These are phyloP conservation scores for Monosporozyma unispora DNA, from an alignment of 805 yeast genomes.

Conservation along the genomic window DNA sequence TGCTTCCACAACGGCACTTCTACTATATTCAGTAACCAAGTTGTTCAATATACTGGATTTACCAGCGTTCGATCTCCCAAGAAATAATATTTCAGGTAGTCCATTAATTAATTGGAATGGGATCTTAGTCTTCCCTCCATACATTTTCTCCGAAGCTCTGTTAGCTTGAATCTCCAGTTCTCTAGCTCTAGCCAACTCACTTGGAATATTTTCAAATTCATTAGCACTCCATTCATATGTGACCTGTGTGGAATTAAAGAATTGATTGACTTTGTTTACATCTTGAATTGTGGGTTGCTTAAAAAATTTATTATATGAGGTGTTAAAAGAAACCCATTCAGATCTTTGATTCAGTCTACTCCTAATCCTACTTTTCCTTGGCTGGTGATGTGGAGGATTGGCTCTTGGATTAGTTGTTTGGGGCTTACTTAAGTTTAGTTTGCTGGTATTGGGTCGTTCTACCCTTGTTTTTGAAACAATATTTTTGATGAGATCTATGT, in stretches of 20 bases:
- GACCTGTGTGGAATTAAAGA: constrained; percentile 40
- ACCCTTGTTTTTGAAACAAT: not conserved
- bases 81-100: constrained; percentile 64
- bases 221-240: constrained; percentile 54
- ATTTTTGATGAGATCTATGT: not conserved
- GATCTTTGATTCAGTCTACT: not conserved
- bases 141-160: constrained; percentile 15
- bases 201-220: constrained; percentile 46
- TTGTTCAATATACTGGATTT: constrained; percentile 70
- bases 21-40: constrained; percentile 36
- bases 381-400: not conserved
- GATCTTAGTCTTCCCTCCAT: constrained; percentile 19
- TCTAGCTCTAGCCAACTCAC: constrained; percentile 15
- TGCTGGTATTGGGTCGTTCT: not conserved
- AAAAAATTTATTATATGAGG: constrained; percentile 12
- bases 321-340: constrained; percentile 10
- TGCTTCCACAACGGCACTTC: constrained; percentile 23
- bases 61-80: constrained; percentile 84
- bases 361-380: no score
- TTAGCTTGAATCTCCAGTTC: not conserved
- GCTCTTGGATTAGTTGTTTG: not conserved
- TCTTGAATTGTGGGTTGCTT: constrained; percentile 9
- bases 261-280: constrained; percentile 27
- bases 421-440: not conserved
- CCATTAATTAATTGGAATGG: constrained; percentile 27